Conservation (phyloP, 164 flowering plant genomes). For the Aristolochia californica region DNA sequence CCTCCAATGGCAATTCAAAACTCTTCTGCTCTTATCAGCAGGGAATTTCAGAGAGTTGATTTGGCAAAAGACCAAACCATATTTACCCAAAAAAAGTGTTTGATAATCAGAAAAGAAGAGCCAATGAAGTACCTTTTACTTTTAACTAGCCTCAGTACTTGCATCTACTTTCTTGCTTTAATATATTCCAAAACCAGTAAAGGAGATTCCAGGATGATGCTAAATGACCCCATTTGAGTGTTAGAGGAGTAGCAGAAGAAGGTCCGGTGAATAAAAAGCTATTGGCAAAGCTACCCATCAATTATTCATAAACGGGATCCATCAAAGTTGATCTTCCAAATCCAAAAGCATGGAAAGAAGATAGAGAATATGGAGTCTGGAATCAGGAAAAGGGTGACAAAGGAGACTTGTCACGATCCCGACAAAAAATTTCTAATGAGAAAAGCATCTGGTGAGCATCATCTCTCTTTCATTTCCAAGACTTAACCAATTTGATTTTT, state of each 20-base stretch:
- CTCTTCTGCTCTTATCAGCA: constrained; percentile 1
- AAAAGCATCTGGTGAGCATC: too few species aligned
- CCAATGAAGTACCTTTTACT: constrained; percentile 45
- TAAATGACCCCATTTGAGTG: constrained; percentile 21
- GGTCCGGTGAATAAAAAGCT: constrained; percentile 58
- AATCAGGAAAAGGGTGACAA: constrained; percentile 46
- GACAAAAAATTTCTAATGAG: constrained; percentile 6
- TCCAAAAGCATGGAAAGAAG: constrained; percentile 28
- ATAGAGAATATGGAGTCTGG: constrained; percentile 45
- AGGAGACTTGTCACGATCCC: constrained; percentile 34
- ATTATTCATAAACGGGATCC: constrained; percentile 38
- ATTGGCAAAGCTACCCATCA: constrained; percentile 32
- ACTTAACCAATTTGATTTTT: too few species aligned
- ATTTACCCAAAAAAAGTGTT: constrained; percentile 35
- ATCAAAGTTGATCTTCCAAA: constrained; percentile 31
- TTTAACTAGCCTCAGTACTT: constrained; percentile 62
- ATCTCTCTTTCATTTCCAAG: too few species aligned
- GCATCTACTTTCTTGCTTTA: constrained; percentile 47
- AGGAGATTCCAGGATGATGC: constrained; percentile 77
- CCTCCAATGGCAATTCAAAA: background rate
- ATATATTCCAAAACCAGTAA: constrained; percentile 55
- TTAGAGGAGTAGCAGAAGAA: constrained; percentile 30
- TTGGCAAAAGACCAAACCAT: constrained; percentile 11
- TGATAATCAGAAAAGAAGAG: constrained; percentile 41
- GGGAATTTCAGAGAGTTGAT: constrained; percentile 27